A percentile compares a stretch with the other conserved stretches of the same genome.
These are phyloP conservation scores for Dictyostelium brefeldianum DNA, from an alignment of 78 protist species.

Conservation along the genomic window DNA sequence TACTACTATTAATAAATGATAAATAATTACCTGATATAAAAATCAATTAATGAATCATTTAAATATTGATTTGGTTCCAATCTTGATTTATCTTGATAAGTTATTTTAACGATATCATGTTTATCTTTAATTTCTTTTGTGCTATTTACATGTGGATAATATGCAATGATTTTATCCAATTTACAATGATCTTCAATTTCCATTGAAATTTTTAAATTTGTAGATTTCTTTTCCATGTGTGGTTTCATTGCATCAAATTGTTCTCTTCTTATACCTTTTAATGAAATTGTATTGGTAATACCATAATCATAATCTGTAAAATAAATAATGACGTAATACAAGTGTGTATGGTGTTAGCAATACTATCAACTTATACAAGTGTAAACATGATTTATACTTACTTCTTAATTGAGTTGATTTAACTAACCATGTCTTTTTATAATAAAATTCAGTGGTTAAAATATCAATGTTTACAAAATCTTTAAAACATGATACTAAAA, in stretches of 20 bases:
- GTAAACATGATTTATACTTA: not conserved
- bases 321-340: too few relatives aligned
- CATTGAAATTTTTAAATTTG: slow-evolving; percentile 27
- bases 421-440: slow-evolving; percentile 29
- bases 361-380: too few relatives aligned
- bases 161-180: slow-evolving; percentile 25
- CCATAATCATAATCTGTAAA: slow-evolving; percentile 42
- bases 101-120: slow-evolving; percentile 52
- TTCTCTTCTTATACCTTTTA: slow-evolving; percentile 2
- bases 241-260: slow-evolving; percentile 5
- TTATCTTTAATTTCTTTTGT: not conserved
- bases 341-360: too few relatives aligned
- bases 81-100: slow-evolving; percentile 42
- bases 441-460: slow-evolving; percentile 24
- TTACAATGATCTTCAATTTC: slow-evolving; percentile 22
- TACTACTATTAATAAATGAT: too few relatives aligned
- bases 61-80: slow-evolving; percentile 73
- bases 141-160: slow-evolving; percentile 33
- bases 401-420: slow-evolving; percentile 1
- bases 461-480: not conserved
- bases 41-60: slow-evolving; percentile 71
- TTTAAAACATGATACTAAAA: not conserved
- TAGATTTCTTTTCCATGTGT: not conserved
- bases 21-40: slow-evolving; percentile 47
- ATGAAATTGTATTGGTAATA: slow-evolving; percentile 26